Base-by-base conservation (phyloP, 257 asterid genomes). In the Rubia yunnanensis region DNA sequence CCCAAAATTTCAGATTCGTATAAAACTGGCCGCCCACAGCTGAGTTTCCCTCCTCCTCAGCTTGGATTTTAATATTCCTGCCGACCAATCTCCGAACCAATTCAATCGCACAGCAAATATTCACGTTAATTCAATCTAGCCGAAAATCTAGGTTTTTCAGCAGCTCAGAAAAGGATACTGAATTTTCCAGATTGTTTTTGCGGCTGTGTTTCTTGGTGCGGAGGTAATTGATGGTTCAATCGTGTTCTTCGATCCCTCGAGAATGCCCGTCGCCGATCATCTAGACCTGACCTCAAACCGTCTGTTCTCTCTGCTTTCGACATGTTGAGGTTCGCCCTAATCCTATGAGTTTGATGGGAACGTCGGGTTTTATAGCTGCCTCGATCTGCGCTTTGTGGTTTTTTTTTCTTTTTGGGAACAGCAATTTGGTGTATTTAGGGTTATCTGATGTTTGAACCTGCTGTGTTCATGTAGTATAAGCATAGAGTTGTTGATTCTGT, bases 201-300 rank as follows among this genome's bases (percentile, higher is more conserved):
- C 10, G 44, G 44, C 13, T 1, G 52, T 44, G 52, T 44, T 44
- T 44, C 52, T 44, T 44, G 52, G 7, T 44, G 52, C 52, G 22
- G 52, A 44, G 52, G 52, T 44, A 44, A 44, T 44, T 44, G 50
- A 46, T 59, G 66, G 66, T 58, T 68, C 76, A 8, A 20, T 49
- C 28, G 10, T 10, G 31, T 23, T 49, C 67, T 11, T 26, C 32
- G 35, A 34, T 58, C 56, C 54, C 61, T 59, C 27, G 67, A 72
- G 58, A 52, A 72, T 72, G 76, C 72, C 53, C 68, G 71, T 66
- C 52, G 72, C 67, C 68, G 52, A 65, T 50, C 58, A 26, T 26
- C 22, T 38, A 36, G 31, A 9, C 59, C 49, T 44, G 9, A 30
- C 18, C 46, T 20, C 32, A 28, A 22, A 10, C 49, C 48, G 5